Conservation (phyloP, 192 early-diverging fungal species). For the Coemansia reversa region DNA sequence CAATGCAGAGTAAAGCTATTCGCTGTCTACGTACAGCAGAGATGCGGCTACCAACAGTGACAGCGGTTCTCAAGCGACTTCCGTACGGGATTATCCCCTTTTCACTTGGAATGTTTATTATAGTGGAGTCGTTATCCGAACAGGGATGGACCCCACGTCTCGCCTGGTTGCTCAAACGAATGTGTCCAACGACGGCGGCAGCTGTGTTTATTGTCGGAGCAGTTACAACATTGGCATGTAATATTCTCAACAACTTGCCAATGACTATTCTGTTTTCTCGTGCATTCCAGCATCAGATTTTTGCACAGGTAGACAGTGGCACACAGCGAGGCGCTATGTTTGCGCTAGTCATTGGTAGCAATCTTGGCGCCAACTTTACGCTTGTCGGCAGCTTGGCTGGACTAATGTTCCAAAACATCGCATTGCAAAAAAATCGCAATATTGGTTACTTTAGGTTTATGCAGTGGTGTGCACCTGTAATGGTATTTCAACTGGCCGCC, state of each 20-base stretch:
- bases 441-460: slow-evolving; percentile 37
- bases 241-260: slow-evolving; percentile 81
- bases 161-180: slow-evolving; percentile 55
- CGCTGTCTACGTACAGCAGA: no score
- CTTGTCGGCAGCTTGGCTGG: slow-evolving; percentile 76
- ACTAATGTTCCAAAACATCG: slow-evolving; percentile 52
- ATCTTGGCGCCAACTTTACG: slow-evolving; percentile 80
- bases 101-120: slow-evolving; percentile 82
- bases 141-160: slow-evolving; percentile 71
- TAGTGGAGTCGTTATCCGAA: slow-evolving; percentile 69
- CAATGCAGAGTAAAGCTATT: no score
- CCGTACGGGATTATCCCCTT: slow-evolving; percentile 81
- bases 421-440: slow-evolving; percentile 22
- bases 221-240: slow-evolving; percentile 68
- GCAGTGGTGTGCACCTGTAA: slow-evolving; percentile 31
- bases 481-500: slow-evolving; percentile 30
- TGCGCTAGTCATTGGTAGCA: slow-evolving; percentile 74
- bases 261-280: slow-evolving; percentile 81
- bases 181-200: slow-evolving; percentile 56
- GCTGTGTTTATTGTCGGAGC: slow-evolving; percentile 64
- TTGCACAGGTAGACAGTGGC: slow-evolving; percentile 35
- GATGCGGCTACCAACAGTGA: slow-evolving; percentile 58
- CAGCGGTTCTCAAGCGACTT: slow-evolving; percentile 58
- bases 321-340: slow-evolving; percentile 62
- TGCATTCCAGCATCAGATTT: slow-evolving; percentile 66